phyloP scores from a whole-genome alignment of 2,329 filamentous ascomycete species.

The Penicillium sp. region DNA sequence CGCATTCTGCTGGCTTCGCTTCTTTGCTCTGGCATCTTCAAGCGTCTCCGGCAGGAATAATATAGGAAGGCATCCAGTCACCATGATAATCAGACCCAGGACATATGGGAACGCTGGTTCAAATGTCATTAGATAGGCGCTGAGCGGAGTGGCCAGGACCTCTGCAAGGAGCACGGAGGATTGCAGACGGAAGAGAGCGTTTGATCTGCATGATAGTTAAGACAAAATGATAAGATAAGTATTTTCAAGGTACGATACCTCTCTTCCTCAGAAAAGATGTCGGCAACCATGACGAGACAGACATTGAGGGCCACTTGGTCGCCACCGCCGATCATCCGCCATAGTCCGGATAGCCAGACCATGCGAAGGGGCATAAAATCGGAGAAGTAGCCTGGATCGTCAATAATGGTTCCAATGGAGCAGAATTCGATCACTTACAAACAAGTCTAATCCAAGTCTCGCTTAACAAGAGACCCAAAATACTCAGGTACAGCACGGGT shows the following conservation, averaged over 20 bases:
- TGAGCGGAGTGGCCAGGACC: conserved; percentile 27
- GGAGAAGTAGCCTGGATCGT: conserved; percentile 2
- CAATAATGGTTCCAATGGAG: background rate
- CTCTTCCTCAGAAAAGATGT: conserved; percentile 30
- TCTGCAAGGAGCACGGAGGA: conserved; percentile 23
- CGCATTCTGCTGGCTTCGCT: background rate
- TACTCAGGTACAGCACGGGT: conserved; percentile 23
- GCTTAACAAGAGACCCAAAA: conserved; percentile 20
- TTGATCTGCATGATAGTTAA: conserved; percentile 18
- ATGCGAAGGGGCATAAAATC: conserved; percentile 26
- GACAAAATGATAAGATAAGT: background rate
- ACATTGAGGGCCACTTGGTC: conserved; percentile 21
- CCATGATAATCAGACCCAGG: conserved; percentile 12
- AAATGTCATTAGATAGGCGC: conserved; percentile 28
- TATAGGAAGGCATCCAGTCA: conserved; percentile 5
- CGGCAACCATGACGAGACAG: conserved; percentile 26
- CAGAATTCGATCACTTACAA: conserved; percentile 18
- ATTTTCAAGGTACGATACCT: conserved; percentile 16
- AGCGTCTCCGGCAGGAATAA: conserved; percentile 27
- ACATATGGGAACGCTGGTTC: conserved; percentile 24
- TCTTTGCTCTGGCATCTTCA: conserved; percentile 13
- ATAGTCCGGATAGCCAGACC: conserved; percentile 27
- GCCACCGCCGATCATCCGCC: conserved; percentile 28
- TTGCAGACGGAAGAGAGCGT: conserved; percentile 23
- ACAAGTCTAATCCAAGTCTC: conserved; percentile 29